Conservation (phyloP, 805 yeast species). For the Starmerella gropengiesseri region DNA sequence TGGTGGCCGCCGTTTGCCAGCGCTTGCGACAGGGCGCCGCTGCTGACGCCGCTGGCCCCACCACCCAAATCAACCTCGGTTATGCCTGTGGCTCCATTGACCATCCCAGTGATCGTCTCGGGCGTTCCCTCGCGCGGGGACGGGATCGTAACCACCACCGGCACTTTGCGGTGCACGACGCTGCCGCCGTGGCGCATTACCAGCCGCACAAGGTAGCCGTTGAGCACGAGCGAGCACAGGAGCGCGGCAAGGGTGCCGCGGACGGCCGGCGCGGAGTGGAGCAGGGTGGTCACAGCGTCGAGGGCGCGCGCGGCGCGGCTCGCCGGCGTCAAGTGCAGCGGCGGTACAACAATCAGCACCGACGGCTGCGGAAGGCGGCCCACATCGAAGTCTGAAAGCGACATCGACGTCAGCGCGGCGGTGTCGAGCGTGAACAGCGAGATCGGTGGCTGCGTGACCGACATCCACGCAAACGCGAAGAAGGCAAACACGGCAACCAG, state of each 20-base stretch:
- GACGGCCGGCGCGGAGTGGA: conserved; percentile 15
- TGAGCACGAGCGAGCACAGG: conserved; percentile 64
- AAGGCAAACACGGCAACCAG: conserved; percentile 28
- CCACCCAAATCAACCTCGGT: conserved; percentile 20
- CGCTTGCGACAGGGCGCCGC: background rate
- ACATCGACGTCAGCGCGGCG: conserved; percentile 19
- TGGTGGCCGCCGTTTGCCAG: background rate
- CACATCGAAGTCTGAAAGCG: conserved; percentile 13
- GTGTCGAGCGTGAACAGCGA: conserved; percentile 25
- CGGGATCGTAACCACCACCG: conserved; percentile 28
- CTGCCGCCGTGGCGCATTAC: conserved; percentile 42
- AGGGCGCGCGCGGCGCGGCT: conserved; percentile 14
- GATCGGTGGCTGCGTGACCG: conserved; percentile 28
- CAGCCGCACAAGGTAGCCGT: conserved; percentile 65
- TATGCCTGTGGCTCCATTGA: conserved; percentile 3
- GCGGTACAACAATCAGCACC: conserved; percentile 32
- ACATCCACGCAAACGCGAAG: conserved; percentile 30
- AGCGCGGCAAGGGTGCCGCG: conserved; percentile 54
- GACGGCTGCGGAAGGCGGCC: conserved; percentile 18
- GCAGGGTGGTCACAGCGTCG: conserved; percentile 10
- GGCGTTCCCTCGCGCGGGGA: conserved; percentile 22
- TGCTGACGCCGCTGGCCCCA: background rate
- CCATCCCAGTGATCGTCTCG: conserved; percentile 2
- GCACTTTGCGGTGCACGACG: conserved; percentile 3
- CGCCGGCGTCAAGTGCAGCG: conserved; percentile 29